Percentiles rank a stretch among this genome's conserved stretches.
These are phyloP conservation scores for Metschnikowia vanudenii DNA, from an alignment of 805 yeast genomes.

Conservation along the genomic window DNA sequence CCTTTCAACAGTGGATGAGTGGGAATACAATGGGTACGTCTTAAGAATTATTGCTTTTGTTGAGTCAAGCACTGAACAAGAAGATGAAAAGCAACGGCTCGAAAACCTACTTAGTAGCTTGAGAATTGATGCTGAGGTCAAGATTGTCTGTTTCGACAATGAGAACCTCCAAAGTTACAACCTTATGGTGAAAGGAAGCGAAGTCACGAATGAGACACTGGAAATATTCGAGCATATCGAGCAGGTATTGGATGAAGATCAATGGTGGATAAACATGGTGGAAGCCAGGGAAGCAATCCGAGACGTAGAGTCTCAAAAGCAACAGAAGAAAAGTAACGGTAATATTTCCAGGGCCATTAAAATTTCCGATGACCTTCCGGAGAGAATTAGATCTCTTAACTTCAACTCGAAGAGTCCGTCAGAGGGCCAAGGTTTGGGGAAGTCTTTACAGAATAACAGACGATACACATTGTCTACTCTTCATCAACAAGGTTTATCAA, in stretches of 20 bases:
- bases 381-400: slow-evolving; percentile 23
- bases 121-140: slow-evolving; percentile 79
- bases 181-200: slow-evolving; percentile 69
- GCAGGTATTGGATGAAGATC: slow-evolving; percentile 52
- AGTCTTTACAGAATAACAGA: slow-evolving; percentile 30
- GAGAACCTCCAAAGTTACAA: slow-evolving; percentile 63
- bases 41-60: slow-evolving; percentile 88
- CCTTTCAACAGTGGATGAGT: slow-evolving; percentile 85
- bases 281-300: slow-evolving; percentile 50
- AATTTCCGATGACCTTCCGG: slow-evolving; percentile 12
- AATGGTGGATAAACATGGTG: slow-evolving; percentile 80
- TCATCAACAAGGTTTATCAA: slow-evolving; percentile 64
- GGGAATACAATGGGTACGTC: slow-evolving; percentile 70
- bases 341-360: slow-evolving; percentile 10
- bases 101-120: slow-evolving; percentile 64
- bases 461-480: slow-evolving; percentile 59
- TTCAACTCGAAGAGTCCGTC: slow-evolving; percentile 19
- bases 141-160: slow-evolving; percentile 66
- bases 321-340: slow-evolving; percentile 8
- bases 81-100: slow-evolving; percentile 66
- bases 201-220: slow-evolving; percentile 31
- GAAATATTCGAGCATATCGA: slow-evolving; percentile 46
- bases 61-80: slow-evolving; percentile 67
- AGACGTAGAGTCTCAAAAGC: slow-evolving; percentile 34
- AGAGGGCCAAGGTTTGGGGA: slow-evolving; percentile 14